Base-by-base conservation (phyloP, 129 eudicot genomes). In the Heracleum sosnowskyi region DNA sequence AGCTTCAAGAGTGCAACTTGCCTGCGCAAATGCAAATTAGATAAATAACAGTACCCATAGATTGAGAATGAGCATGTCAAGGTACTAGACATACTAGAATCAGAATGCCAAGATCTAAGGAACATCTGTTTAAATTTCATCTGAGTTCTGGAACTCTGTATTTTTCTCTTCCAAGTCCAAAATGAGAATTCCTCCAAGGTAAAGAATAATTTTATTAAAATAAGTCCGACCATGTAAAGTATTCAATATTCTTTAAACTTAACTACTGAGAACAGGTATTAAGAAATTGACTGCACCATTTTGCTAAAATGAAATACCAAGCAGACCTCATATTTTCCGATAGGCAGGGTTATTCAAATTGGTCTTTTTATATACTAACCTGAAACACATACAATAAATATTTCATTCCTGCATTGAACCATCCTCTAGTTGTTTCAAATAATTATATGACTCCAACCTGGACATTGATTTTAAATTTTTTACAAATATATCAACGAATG, bases 1-100 rank as follows among this genome's bases (percentile, higher is more conserved):
- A 79, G 98, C 98, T 78, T 94, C 98, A 82, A 94, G 90, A 24
- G 98, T 91, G 77, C 98, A 93, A 83, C 98, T 93, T 79, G 98
- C 97, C 97, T 93, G 75, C 83, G 78, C 63, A 53, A 69, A 63
- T 63, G 83, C 76, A 76, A 81, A 45, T 66, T 80, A 55, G 18
- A n/a, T 79, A 64, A 69, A 79, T 34, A n/a, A 51, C 39, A 18
- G 26, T 17, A 16, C 10, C 13, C 76, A 2, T 22, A 42, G 1
- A 45, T 8, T 22, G 55, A 78, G 31, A 13, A 64, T 45, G 57
- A 41, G 51, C 40, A 3, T 29, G 18, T 49, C 68, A 44, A 41
- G 10, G 74, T 64, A 46, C 29, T 33, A 11, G 37, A 44, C 44
- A 37, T 37, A 0, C 5, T 4, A 37, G 40, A 37, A 44, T 20